Evolutionary conservation across 225 moss, liverwort and hornwort genomes (phyloP).

Genomic region (Bryoerythrophyllum caledonicum): DNA sequence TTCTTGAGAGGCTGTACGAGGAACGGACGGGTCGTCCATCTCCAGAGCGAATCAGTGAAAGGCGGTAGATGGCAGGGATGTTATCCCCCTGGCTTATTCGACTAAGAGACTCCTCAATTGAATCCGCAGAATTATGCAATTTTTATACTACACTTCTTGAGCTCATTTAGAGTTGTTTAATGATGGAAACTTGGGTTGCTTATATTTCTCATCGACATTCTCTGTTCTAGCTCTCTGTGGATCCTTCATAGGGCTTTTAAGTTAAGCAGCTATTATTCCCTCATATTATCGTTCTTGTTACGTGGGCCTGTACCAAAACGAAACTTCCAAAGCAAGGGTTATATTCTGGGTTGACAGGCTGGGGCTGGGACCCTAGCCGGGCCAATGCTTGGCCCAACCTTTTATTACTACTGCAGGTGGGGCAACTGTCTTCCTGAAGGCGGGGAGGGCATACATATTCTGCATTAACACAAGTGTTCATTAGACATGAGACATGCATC

Average conservation of each 20-base stretch:
- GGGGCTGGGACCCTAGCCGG: conserved; percentile 16
- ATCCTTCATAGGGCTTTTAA: not conserved
- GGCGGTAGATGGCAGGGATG: conserved; percentile 15
- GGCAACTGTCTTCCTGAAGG: conserved; percentile 40
- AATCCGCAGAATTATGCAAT: conserved; percentile 9
- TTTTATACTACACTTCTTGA: not conserved
- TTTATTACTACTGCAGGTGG: conserved; percentile 42
- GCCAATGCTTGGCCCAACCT: conserved; percentile 53
- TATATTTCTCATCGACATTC: not conserved
- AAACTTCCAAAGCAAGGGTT: not conserved
- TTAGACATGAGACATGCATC: not conserved
- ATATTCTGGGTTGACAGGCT: not conserved
- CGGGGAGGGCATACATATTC: conserved; percentile 45
- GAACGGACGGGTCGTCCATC: conserved; percentile 45
- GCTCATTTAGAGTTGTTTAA: not conserved
- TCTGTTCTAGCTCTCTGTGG: conserved; percentile 5
- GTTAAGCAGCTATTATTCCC: not conserved
- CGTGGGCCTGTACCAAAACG: not conserved
- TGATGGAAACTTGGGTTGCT: conserved; percentile 13
- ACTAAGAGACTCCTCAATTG: not conserved
- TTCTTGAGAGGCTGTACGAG: conserved; percentile 63
- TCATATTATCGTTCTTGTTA: not conserved
- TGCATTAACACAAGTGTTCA: conserved; percentile 19
- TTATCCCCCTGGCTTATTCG: not conserved
- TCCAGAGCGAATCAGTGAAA: conserved; percentile 56